A percentile compares a stretch with the other conserved stretches of the same genome.
Conservation (phyloP, 495 filamentous ascomycete species). For the Darksidea phi region DNA sequence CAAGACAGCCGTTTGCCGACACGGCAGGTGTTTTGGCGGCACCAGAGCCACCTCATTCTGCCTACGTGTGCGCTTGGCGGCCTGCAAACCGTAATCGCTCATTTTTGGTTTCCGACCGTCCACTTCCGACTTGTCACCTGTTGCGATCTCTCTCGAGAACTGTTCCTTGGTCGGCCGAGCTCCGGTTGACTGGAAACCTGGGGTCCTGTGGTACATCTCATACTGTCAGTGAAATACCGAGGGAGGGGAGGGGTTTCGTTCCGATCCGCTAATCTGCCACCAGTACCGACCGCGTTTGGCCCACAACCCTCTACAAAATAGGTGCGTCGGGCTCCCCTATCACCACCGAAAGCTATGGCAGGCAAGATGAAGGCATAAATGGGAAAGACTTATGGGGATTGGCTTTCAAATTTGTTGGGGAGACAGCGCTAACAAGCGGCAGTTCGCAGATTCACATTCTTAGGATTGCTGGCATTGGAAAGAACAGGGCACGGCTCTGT, state of each 20-base stretch:
- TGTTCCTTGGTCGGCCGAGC: not conserved
- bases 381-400: no score
- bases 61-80: constrained; percentile 35
- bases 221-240: constrained; percentile 16
- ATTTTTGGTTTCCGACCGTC: constrained; percentile 20
- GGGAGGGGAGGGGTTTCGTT: not conserved
- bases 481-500: not conserved
- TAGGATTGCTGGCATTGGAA: constrained; percentile 2
- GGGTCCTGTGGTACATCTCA: not conserved
- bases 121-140: constrained; percentile 2
- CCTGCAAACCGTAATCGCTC: constrained; percentile 31
- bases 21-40: constrained; percentile 1
- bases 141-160: not conserved
- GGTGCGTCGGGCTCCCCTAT: not conserved
- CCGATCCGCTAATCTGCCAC: constrained; percentile 10
- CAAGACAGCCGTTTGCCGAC: not conserved
- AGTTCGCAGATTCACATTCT: not conserved
- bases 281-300: constrained; percentile 5
- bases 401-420: no score
- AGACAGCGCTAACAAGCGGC: no score
- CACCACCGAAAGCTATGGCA: no score
- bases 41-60: constrained; percentile 28
- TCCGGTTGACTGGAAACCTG: not conserved
- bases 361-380: no score
- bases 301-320: not conserved